Evolutionary conservation across 140 eudicot species (phyloP).

Genomic region (Ambrosia hybrid): DNA sequence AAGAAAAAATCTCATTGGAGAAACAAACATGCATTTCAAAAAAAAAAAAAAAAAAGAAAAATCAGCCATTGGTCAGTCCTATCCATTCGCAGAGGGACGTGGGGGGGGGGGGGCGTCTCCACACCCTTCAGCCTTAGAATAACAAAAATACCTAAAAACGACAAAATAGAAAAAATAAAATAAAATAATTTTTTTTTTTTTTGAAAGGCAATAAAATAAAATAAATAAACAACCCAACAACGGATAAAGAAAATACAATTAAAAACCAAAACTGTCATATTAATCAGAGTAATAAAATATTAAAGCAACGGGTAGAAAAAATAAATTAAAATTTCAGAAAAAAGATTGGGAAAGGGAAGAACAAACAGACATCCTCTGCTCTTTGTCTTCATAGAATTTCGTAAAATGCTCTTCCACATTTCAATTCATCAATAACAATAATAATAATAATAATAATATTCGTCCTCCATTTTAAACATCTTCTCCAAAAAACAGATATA

Average conservation of each 20-base stretch:
- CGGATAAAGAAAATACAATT: slow-evolving; percentile 18
- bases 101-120: no score
- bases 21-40: no score
- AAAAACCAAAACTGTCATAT: slow-evolving; percentile 5
- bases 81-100: no score
- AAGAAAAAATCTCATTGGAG: no score
- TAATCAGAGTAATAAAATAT: slow-evolving; percentile 29
- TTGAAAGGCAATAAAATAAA: background rate
- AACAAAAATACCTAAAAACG: background rate
- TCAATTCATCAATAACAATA: slow-evolving; percentile 3
- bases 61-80: no score
- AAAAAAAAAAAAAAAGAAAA: no score
- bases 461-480: background rate
- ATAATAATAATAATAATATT: background rate
- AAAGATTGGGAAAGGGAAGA: slow-evolving; percentile 34
- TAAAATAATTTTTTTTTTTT: no score
- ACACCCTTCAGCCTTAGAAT: no score
- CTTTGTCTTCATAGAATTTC: slow-evolving; percentile 24
- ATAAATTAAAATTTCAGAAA: no score
- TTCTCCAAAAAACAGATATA: background rate
- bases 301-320: slow-evolving; percentile 24
- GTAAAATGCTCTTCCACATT: slow-evolving; percentile 22
- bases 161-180: background rate
- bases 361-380: slow-evolving; percentile 46
- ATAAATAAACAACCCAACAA: background rate